Base-by-base conservation (phyloP, 805 yeast species). In the Wickerhamomyces silvicola region DNA sequence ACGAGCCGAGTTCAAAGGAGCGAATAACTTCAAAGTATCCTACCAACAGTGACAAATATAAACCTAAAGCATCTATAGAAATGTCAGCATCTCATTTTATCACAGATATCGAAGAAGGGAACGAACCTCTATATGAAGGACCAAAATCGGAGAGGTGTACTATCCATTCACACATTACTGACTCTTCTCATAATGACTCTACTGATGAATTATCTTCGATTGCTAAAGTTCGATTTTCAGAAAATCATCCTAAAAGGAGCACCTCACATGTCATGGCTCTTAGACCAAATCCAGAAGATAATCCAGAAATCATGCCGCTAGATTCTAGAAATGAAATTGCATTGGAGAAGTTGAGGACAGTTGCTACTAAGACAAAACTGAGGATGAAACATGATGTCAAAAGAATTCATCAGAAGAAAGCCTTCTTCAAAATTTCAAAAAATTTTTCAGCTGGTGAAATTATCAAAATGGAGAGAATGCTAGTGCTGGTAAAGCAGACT, bases 391-490 rank as follows among this genome's bases (percentile, higher is more conserved):
- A 31, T 20, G 47, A 44, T 38, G 27, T 27, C 28, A 22, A 26
- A 27, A 29, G 26, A 32, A 37, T 31, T 20, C 32, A 24, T 35
- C 28, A 48, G 41, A 42, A 37, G 31, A 34, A 42, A 22, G 39
- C 42, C 22, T 36, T 52, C 24, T 45, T 45, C 34, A 45, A 42
- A 32, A 30, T 62, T 34, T 54, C 65, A 27, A 48, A 50, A 18
- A 46, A 44, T 10, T 67, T 61, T 37, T 41, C 59, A 12, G 60
- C 58, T 1, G 94, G 94, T 4, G 80, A 79, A 32, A 67, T 84
- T 10, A 60, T 87, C 4, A 70, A 75, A 37, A 57, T 71, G 39
- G 88, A 81, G 36, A 75, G 70, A 46, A 75, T 83, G 75, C 59
- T 88, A 13, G 84, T 84, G 0, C 59, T 77, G 58, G 68, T 77